These are phyloP conservation scores for Colletotrichum sp. DNA, from an alignment of 2,329 filamentous ascomycete species.

Conservation along the genomic window DNA sequence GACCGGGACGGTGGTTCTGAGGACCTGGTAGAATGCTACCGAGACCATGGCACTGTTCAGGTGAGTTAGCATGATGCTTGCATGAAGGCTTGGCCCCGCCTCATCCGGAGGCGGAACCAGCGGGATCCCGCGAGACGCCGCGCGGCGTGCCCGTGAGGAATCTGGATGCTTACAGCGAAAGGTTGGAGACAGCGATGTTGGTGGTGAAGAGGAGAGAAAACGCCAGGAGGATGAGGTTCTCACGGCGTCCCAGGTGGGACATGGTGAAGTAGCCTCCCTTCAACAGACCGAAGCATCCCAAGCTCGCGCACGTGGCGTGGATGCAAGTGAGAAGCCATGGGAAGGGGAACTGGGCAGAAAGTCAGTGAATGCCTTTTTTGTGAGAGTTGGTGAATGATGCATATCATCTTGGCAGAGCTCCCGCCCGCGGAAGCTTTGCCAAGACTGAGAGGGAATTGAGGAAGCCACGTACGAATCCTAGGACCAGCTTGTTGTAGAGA, in stretches of 20 bases:
- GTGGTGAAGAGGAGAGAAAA: conserved; percentile 68
- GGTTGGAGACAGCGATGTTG: conserved; percentile 69
- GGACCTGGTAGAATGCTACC: conserved; percentile 70
- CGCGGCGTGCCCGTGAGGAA: neutral
- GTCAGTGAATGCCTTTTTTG: conserved; percentile 3
- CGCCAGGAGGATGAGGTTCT: conserved; percentile 60
- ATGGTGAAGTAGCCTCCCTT: conserved; percentile 57
- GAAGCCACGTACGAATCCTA: conserved; percentile 48
- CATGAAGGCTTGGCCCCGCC: neutral
- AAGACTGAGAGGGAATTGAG: neutral
- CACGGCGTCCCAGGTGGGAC: conserved; percentile 54
- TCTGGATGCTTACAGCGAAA: conserved; percentile 53
- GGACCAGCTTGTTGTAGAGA: conserved; percentile 64
- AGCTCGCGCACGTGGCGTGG: conserved; percentile 61
- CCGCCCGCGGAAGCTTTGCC: neutral
- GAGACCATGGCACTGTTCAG: conserved; percentile 56
- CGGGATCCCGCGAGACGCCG: neutral
- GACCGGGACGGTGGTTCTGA: conserved; percentile 66
- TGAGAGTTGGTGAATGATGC: neutral
- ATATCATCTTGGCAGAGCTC: neutral
- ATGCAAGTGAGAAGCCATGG: conserved; percentile 67
- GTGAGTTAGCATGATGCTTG: conserved; percentile 1
- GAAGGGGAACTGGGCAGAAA: conserved; percentile 53
- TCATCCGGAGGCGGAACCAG: neutral
- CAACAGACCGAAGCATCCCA: conserved; percentile 61